Base-by-base conservation (phyloP, 805 yeast genomes). In the Candida nanaspora region DNA sequence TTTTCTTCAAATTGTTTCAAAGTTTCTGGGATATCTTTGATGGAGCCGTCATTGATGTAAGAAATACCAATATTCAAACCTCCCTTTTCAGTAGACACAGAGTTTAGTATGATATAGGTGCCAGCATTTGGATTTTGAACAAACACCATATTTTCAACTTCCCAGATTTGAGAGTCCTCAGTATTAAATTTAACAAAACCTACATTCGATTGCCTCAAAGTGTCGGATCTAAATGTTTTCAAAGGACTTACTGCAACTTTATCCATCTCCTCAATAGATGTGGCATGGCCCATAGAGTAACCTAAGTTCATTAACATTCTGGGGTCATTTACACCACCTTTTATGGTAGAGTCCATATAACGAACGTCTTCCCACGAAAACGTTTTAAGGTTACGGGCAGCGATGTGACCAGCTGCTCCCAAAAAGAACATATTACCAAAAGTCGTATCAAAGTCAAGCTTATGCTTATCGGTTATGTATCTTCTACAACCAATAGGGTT, bases 21-120 rank as follows among this genome's bases (percentile, higher is more conserved):
- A 20, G 18, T 7, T 28, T 14, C n/a, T n/a, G 26, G 33, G 5
- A 29, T n/a, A 22, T 26, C 5, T 3, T n/a, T 23, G 18, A 39
- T n/a, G 7, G 41, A 33, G 10, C 41, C 41, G 15, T 39, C 41
- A 26, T 33, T 33, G 7, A 34, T 21, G 22, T 25, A 39, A 6
- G 38, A 39, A 4, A 39, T 4, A 19, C 38, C 38, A 5, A 39
- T 27, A 21, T 28, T 39, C 22, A 39, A 15, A 39, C 41, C 41
- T 4, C 26, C 26, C 5, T 6, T 32, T 3, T n/a, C 16, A 18
- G 41, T 33, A 14, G 37, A 33, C 3, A 39, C 20, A 16, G 33
- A 25, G 22, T 37, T 36, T 10, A 16, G 18, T 8, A 18, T 36
- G 6, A 39, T 14, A 21, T 39, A 18, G 3, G 37, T 7, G 2